Percentiles rank a stretch among this genome's conserved stretches.
Evolutionary conservation across 768 basidiomycete species (phyloP).

Genomic region (Phylloporus sp.): DNA sequence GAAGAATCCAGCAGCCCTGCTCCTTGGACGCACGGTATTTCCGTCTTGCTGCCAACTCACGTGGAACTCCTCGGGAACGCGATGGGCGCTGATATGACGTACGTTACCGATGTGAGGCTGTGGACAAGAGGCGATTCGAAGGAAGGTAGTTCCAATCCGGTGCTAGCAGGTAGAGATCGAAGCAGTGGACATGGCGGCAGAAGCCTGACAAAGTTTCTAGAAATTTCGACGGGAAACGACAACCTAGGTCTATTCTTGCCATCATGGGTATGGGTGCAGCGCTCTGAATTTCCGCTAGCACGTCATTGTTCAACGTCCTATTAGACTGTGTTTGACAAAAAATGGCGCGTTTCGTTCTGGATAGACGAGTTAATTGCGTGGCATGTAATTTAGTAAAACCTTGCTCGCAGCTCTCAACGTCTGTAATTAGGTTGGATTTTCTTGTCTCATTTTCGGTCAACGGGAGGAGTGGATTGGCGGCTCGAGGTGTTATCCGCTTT

Average conservation of each 20-base stretch:
- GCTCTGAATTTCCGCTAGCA: background rate
- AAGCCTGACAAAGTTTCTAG: background rate
- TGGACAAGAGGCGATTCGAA: background rate
- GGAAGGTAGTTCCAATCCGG: background rate
- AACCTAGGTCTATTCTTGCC: background rate
- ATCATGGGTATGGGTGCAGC: background rate
- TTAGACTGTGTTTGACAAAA: no score
- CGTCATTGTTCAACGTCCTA: background rate
- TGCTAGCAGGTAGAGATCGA: no score
- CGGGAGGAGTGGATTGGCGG: background rate
- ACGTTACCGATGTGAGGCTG: background rate
- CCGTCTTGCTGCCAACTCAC: no score
- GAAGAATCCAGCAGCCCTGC: no score
- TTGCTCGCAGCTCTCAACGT: background rate
- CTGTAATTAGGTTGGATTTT: background rate
- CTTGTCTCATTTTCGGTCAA: background rate
- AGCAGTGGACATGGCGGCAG: background rate
- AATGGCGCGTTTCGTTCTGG: background rate
- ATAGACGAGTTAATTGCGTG: background rate
- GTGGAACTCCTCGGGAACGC: background rate
- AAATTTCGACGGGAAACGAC: background rate
- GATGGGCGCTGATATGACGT: background rate
- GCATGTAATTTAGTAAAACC: background rate
- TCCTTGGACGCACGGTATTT: no score
- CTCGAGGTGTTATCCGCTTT: slow-evolving; percentile 1